Base-by-base conservation (phyloP, 257 asterid species). In the Phtheirospermum japonicum region DNA sequence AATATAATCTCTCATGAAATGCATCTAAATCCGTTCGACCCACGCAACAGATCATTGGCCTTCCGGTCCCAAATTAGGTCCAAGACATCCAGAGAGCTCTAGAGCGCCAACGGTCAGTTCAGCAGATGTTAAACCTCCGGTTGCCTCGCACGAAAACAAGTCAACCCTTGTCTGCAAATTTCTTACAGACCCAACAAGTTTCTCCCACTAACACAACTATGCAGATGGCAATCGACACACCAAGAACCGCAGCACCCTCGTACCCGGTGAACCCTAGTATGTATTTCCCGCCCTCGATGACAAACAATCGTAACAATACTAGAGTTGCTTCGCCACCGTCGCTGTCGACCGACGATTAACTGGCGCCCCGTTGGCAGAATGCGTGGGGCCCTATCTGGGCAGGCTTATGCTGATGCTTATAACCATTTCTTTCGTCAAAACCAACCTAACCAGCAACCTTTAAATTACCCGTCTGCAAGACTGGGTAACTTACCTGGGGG, bases 381-480 rank as follows among this genome's bases (percentile, higher is more conserved):
- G 88, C 85, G 88, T 61, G 88, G 88, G 34, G 82, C 85, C 69
- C 64, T 79, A 42, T 50, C 81, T 4, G 88, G 88, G 42, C 73
- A 72, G 61, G 88, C 88, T 40, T 79, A 74, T 42, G 19, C 68
- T n/a, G 71, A 77, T 56, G 85, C 85, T 2, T 37, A 71, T 20
- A 72, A 39, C 50, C 83, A 73, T 62, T 76, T 32, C 75, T 74
- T 78, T 53, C 56, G 49, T 23, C 56, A 50, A 20, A 50, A 18
- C 57, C 79, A 53, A 67, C 82, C 28, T 23, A 23, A 3, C 28
- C 28, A 23, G 28, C 82, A 72, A 64, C 75, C 71, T 50, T 23
- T 70, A 61, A 30, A 32, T 57, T 1, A 13, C 10, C 10, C 66
- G n/a, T 56, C 48, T 17, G 37, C 32, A 34, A 59, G 69, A 68